Conservation (phyloP, 345 rosid genomes). For the Linum trigynum region DNA sequence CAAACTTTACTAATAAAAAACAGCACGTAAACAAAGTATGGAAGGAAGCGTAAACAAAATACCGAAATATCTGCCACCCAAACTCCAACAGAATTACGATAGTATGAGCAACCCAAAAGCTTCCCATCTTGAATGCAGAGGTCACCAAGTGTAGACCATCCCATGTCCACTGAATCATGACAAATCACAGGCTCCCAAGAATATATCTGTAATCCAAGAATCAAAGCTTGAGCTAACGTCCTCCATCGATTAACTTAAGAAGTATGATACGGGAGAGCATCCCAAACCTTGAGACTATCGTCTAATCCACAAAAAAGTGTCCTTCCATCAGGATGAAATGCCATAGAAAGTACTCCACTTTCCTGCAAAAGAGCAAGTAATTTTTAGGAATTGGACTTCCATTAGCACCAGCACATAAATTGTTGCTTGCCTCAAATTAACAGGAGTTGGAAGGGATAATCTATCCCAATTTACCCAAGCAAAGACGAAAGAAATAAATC, state of each 20-base stretch:
- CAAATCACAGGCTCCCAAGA: slow-evolving; percentile 97
- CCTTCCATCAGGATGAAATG: slow-evolving; percentile 89
- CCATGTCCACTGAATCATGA: slow-evolving; percentile 78
- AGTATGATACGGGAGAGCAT: slow-evolving; percentile 12
- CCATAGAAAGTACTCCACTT: slow-evolving; percentile 58
- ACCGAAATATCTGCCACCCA: slow-evolving; percentile 89
- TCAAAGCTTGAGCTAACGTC: slow-evolving; percentile 9
- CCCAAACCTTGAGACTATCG: slow-evolving; percentile 70
- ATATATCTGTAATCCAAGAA: slow-evolving; percentile 56
- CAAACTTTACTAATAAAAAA: slow-evolving; percentile 1
- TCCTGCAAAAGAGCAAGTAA: slow-evolving; percentile 39
- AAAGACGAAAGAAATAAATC: neutral
- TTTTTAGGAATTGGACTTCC: neutral
- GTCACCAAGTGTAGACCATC: slow-evolving; percentile 92
- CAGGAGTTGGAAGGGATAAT: neutral
- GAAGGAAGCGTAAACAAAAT: slow-evolving; percentile 4
- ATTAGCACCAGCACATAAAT: neutral
- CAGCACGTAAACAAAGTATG: neutral
- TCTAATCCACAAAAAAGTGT: slow-evolving; percentile 86
- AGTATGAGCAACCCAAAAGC: slow-evolving; percentile 79
- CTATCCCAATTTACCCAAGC: neutral
- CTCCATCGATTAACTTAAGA: neutral
- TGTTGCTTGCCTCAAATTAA: neutral
- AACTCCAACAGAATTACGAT: slow-evolving; percentile 70
- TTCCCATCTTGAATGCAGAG: slow-evolving; percentile 77